Evolutionary conservation across 1,284 basidiomycete genomes (phyloP), one percentile per base, ranked within the genome.

Genomic region (Malassezia sp.): DNA sequence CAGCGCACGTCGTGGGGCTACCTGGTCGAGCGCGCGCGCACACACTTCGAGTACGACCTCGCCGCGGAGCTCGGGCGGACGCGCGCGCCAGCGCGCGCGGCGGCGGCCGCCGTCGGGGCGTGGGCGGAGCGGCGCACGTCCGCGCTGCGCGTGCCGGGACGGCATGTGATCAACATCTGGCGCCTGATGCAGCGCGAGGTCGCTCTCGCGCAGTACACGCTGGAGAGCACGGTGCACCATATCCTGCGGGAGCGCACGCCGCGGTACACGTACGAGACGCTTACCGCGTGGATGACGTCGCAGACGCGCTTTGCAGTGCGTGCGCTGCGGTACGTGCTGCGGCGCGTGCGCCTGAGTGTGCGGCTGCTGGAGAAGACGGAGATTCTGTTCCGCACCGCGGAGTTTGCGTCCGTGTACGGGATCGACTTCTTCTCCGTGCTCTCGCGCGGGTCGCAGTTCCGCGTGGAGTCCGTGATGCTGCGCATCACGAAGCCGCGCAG

Each of bases 391-490:
- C 54, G 67, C n/a, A 68, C 65, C 7, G 63, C 63, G 4, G 91
- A 97, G 71, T 95, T 95, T 61, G 89, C 91, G 15, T 80, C 91
- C 11, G 85, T 96, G 11, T 95, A 95, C 59, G 91, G 91, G 0
- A 83, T 97, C 38, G 91, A 97, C 72, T 96, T 96, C 70, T 86
- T 84, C 66, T 93, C 89, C 0, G 90, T 96, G 33, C 79, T 95
- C 49, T 88, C 81, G 56, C 80, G 93, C 24, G 91, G 91, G 1
- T 91, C 87, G 2, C 91, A 97, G 61, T 96, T 88, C 76, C 96
- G 96, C 73, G 91, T 97, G 17, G 91, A 97, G 74, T 89, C 88
- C 0, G 91, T 97, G 73, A 83, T 97, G 82, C 88, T 93, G 70
- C 81, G 89, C 20, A 88, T 97, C 39, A 85, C 87, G n/a, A 97